Evolutionary conservation across 768 basidiomycete species (phyloP), one percentile per base, ranked within the genome.

Genomic region (Pleurotus tuoliensis): DNA sequence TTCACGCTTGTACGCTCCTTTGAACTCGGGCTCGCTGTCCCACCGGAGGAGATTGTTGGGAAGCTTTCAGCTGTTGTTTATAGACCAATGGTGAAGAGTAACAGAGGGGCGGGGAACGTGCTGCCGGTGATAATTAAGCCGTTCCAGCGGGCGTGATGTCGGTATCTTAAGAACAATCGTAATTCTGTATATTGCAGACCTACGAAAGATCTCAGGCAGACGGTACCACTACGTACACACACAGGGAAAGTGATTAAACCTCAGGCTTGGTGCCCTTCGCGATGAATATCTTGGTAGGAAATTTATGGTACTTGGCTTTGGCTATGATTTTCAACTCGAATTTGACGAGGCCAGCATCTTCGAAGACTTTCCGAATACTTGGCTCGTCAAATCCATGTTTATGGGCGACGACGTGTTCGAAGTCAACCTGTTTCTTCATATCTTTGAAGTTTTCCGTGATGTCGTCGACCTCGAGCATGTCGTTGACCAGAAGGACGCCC

Each of bases 401-500:
- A 58, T 88, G 83, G 40, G 82, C 67, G 34, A 88, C 83, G 24
- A 81, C 64, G 57, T 80, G 73, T n/a, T 67, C 66, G n/a, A 59
- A 60, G 30, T 34, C 30, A 9, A 9, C 8, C 3, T 34, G 30
- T 0, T 69, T 50, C n/a, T 50, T 38, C 25, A 8, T 3, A n/a
- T 69, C 59, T 1, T 69, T 69, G 54, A 78, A 68, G n/a, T 68
- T 45, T 2, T 39, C 37, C 3, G 18, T 34, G 18, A 4, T 18
- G 12, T 60, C 54, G 1, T 52, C 59, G 8, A 59, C 65, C 18
- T 65, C 58, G 22, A 66, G 57, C 16, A 73, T 66, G 59, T 90
- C 89, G 4, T 76, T 68, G 13, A 90, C 79, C 43, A 90, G 70
- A 0, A 91, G 71, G 25, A 70, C 67, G 0, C 86, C 89, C 1